Conservation (phyloP, 768 basidiomycete genomes). For the Lentinula lateritia region DNA sequence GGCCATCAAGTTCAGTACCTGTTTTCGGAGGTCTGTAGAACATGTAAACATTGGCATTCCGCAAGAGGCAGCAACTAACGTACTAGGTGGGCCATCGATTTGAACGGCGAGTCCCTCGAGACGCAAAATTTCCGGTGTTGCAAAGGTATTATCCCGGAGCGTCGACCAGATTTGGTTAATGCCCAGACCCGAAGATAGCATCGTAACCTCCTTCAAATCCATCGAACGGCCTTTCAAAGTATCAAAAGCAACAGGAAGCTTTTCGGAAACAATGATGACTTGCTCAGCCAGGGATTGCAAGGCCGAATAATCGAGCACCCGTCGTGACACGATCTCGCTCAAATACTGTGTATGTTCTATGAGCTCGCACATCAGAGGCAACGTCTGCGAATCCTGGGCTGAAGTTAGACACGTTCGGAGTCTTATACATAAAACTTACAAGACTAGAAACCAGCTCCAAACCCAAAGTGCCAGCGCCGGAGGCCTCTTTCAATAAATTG, state of each 20-base stretch:
- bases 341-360: conserved; percentile 37
- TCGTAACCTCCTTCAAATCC: conserved; percentile 42
- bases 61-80: not conserved
- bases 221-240: conserved; percentile 25
- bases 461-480: not conserved
- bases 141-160: conserved; percentile 26
- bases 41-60: not conserved
- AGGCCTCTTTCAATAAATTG: not conserved
- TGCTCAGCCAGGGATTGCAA: conserved; percentile 53
- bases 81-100: conserved; percentile 13
- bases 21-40: conserved; percentile 30
- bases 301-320: conserved; percentile 57
- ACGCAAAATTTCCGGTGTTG: conserved; percentile 9
- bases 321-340: conserved; percentile 16
- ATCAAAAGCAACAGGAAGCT: conserved; percentile 26
- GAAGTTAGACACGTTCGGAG: not conserved
- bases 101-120: conserved; percentile 18
- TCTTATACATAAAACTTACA: not conserved
- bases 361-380: conserved; percentile 17
- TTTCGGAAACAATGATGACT: conserved; percentile 37
- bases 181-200: conserved; percentile 66
- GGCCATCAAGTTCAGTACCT: conserved; percentile 35
- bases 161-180: conserved; percentile 67
- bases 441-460: not conserved
- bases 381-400: not conserved